phyloP scores from a whole-genome alignment of 768 basidiomycete species.

The Trametes cubensis region DNA sequence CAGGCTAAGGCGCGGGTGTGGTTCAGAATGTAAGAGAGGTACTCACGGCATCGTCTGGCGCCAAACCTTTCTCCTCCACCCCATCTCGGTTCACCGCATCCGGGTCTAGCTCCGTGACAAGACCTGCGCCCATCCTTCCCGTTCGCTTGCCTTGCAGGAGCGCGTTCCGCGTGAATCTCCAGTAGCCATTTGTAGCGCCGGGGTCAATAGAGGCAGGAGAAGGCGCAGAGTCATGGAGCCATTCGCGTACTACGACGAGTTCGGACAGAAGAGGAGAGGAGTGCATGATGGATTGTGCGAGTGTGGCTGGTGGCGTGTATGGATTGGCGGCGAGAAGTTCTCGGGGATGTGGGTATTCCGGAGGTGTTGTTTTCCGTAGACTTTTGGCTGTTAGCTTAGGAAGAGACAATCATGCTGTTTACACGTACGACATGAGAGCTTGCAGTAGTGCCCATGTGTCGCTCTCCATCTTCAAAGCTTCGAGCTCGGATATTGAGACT shows the following conservation, averaged over 20 bases:
- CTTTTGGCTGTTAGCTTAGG: conserved; percentile 37
- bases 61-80: conserved; percentile 59
- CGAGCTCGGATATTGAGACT: conserved; percentile 54
- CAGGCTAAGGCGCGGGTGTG: background rate
- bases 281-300: conserved; percentile 74
- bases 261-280: conserved; percentile 70
- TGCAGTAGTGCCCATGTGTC: conserved; percentile 85
- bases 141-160: conserved; percentile 66
- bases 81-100: conserved; percentile 61
- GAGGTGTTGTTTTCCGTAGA: conserved; percentile 67
- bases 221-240: conserved; percentile 80
- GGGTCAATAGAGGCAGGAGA: conserved; percentile 60
- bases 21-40: conserved; percentile 1
- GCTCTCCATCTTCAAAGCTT: conserved; percentile 68
- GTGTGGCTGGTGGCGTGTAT: conserved; percentile 76
- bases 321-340: conserved; percentile 70
- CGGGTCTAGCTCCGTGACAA: conserved; percentile 77
- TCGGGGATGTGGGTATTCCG: conserved; percentile 50
- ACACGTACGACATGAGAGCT: conserved; percentile 70
- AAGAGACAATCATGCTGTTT: background rate
- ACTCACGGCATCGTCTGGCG: conserved; percentile 77
- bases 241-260: conserved; percentile 83
- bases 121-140: conserved; percentile 47
- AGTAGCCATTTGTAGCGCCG: conserved; percentile 81
- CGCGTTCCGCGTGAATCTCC: conserved; percentile 78